Evolutionary conservation across 2,329 filamentous ascomycete genomes (phyloP), one percentile per base, ranked within the genome.

Genomic region (Hawksworthiomyces lignivorus): DNA sequence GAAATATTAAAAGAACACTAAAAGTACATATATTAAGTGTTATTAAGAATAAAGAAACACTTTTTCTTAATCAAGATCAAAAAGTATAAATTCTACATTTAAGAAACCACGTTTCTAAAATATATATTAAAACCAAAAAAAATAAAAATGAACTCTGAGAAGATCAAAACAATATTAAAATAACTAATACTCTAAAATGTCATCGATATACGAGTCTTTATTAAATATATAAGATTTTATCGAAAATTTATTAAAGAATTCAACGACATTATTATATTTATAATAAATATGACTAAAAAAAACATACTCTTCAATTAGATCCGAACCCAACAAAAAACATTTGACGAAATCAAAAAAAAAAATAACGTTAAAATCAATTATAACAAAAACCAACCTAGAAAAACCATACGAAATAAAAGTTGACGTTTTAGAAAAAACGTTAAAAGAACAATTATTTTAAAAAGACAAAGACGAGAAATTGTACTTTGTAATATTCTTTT

Each of bases 21-120:
- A 27, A 36, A 29, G 41, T 41, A 41, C 27, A 14, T 26, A 29
- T 28, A 32, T 29, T 24, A 33, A n/a, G 37, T 30, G 30, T 21
- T 26, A 39, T 24, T 22, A 30, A 22, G 27, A 40, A 27, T 35
- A 21, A 28, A 20, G 17, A 34, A 32, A 37, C 27, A 7, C 24
- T 26, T 7, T 7, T 26, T 26, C 7, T 26, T 7, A 7, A 26
- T 26, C 12, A 26, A 26, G 7, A 7, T 26, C 7, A 12, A 12
- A 7, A 26, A 26, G 24, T 26, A 26, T 26, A 26, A 26, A 7
- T 26, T 26, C 12, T 26, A 26, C 24, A 12, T 7, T 7, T 45
- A 26, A 36, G 19, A 35, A 21, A 12, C 22, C 20, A 21, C 10
- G 10, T 20, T 22, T 19, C 22, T 12, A 18, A 21, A 19, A 21